These are phyloP conservation scores for Leccinum fibrillosum DNA, from an alignment of 768 basidiomycete species.

Conservation along the genomic window DNA sequence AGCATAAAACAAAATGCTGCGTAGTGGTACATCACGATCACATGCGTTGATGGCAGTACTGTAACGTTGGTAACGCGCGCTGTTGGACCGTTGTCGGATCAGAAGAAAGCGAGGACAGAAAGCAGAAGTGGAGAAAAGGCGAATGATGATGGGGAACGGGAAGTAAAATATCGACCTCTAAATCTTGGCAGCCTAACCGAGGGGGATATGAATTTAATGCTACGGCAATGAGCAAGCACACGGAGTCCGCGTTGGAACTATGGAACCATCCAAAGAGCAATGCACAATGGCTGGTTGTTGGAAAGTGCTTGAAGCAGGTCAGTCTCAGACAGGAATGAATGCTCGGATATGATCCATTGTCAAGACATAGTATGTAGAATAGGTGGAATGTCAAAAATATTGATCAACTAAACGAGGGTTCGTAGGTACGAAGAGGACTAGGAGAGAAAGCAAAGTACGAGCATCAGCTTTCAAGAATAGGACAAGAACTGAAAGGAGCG, in stretches of 20 bases:
- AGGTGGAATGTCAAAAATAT: slow-evolving; percentile 11
- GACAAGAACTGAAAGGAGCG: slow-evolving; percentile 15
- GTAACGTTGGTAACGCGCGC: neutral
- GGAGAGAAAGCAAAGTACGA: slow-evolving; percentile 2
- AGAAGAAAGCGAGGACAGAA: neutral
- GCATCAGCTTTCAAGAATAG: slow-evolving; percentile 7
- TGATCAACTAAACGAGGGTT: slow-evolving; percentile 26
- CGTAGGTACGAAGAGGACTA: slow-evolving; percentile 1
- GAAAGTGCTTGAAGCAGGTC: neutral
- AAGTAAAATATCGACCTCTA: neutral
- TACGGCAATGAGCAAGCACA: neutral
- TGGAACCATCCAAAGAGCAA: neutral
- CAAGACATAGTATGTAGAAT: slow-evolving; percentile 12
- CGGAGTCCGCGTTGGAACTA: neutral
- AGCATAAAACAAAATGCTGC: too few relatives aligned
- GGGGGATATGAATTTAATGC: too few relatives aligned
- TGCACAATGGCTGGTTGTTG: neutral
- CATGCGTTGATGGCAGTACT: neutral
- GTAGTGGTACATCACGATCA: neutral
- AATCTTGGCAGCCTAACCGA: neutral
- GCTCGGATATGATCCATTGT: slow-evolving; percentile 9
- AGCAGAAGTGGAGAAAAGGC: neutral
- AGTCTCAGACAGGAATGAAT: neutral
- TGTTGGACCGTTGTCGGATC: neutral
- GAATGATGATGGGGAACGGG: neutral